Base-by-base conservation (phyloP, 148 eudicot genomes). In the Gaultheria prostrata region DNA sequence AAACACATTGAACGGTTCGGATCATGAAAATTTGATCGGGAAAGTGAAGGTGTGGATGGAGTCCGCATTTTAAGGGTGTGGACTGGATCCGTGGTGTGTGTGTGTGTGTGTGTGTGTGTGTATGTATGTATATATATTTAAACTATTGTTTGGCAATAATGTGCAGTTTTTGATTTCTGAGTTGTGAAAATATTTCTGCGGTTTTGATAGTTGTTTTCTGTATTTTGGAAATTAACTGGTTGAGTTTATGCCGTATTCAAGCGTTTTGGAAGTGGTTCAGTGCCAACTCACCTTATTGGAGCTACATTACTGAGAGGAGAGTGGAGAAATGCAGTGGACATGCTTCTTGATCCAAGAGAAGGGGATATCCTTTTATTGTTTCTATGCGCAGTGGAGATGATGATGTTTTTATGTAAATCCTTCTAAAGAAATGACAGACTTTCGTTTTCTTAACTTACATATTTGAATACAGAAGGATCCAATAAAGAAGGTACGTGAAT, bases 331-430 rank as follows among this genome's bases (percentile, higher is more conserved):
- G 98, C 94, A 45, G 91, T 94, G 50, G 86, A 82, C 86, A 70
- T 96, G 98, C 90, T 96, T 87, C 95, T 96, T 89, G 99, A 96
- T 88, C 99, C 99, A 75, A 92, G 97, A 88, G 97, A 96, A 81
- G 98, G 97, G 86, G 99, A 96, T 96, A 96, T 96, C 98, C 98
- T 94, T 94, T 81, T 24, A 6, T 63, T 80, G 59, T 43, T 61
- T 82, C 6, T 84, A 21, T 61, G 70, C 39, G 30, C 81, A 67
- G 21, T 83, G 54, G 30, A 80, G 84, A 79, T 10, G 30, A 79
- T 26, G 43, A 63, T 8, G 82, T 13, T 80, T 84, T 7, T 13
- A 65, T 81, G 21, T 12, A 54, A 61, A 32, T 72, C 45, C 80
- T 45, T 84, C 73, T 49, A 77, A 50, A 33, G 51, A 57, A 49